A percentile compares a stretch with the other conserved stretches of the same genome.
phyloP scores from a whole-genome alignment of 805 yeast species.

The Barnettozyma pratensis region DNA sequence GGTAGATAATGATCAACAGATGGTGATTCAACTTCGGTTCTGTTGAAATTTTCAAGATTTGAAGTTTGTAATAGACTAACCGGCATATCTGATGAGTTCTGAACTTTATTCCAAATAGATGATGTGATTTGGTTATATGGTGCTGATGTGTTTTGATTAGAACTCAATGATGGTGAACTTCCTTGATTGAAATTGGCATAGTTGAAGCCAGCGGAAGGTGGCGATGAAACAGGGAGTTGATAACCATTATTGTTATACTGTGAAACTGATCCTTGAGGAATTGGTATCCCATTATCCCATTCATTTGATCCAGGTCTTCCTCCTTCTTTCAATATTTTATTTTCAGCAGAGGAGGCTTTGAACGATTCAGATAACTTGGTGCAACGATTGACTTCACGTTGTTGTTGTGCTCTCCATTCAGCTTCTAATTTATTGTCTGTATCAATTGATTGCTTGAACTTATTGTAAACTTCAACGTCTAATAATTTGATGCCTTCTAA shows the following conservation, averaged over 20 bases:
- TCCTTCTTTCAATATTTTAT: slow-evolving; percentile 11
- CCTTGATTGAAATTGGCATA: slow-evolving; percentile 3
- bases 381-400: slow-evolving; percentile 30
- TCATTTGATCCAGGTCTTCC: slow-evolving; percentile 2
- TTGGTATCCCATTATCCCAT: not conserved
- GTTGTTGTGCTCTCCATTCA: slow-evolving; percentile 36
- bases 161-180: slow-evolving; percentile 12
- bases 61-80: not conserved
- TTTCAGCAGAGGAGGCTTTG: slow-evolving; percentile 13
- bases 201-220: slow-evolving; percentile 3
- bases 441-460: slow-evolving; percentile 25
- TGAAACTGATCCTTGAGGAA: not conserved
- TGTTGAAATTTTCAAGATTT: not conserved
- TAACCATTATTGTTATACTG: not conserved
- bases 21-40: slow-evolving; percentile 27
- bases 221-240: slow-evolving; percentile 4
- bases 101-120: slow-evolving; percentile 7
- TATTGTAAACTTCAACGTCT: slow-evolving; percentile 8
- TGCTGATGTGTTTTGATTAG: not conserved
- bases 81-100: not conserved
- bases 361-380: slow-evolving; percentile 21
- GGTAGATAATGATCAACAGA: slow-evolving; percentile 33
- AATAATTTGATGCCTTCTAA: slow-evolving; percentile 17
- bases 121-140: slow-evolving; percentile 3
- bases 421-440: slow-evolving; percentile 32